Base-by-base conservation (phyloP, 306 rosid species). In the Alnus glutinosa region DNA sequence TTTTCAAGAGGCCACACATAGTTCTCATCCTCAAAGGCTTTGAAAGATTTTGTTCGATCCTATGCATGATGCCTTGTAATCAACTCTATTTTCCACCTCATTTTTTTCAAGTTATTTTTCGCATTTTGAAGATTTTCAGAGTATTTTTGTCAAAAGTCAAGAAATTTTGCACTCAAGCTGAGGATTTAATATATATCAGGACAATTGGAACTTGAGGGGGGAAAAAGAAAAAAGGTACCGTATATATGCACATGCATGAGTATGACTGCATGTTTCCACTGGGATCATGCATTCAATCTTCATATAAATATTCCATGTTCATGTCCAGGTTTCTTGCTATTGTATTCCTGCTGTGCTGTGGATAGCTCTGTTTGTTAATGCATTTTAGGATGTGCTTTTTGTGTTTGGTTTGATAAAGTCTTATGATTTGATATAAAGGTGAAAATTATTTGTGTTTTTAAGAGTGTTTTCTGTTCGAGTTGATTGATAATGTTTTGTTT, bases 91-190 rank as follows among this genome's bases (percentile, higher is more conserved):
- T 32, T 36, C 48, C n/a, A 14, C 37, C 28, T 30, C 46, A 42
- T 42, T 59, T 15, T 23, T 59, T 59, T 7, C 37, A 4, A 59
- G 12, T 28, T 23, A 23, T 28, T 63, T 63, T 13, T 13, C 1
- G 2, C 4, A 34, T 32, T 6, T 34, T 63, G 46, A 63, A 63
- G 23, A 54, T 3, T 54, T 32, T 36, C 3, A 13, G 16, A 14
- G 5, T 12, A 30, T 14, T 34, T 63, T 34, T 34, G 4, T 34
- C 66, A 47, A 39, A 78, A 66, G 36, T 63, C 74, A 73, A 59
- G 84, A 54, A 79, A 83, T 70, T 47, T 48, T 66, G 55, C 51
- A 52, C 64, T 52, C 30, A 37, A 54, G 55, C 30, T 78, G 54
- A 55, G 78, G 76, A 77, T 74, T 15, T 48, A 23, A 23, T 39